Base-by-base conservation (phyloP, 441 rosid genomes). In the Corymbia calophylla region DNA sequence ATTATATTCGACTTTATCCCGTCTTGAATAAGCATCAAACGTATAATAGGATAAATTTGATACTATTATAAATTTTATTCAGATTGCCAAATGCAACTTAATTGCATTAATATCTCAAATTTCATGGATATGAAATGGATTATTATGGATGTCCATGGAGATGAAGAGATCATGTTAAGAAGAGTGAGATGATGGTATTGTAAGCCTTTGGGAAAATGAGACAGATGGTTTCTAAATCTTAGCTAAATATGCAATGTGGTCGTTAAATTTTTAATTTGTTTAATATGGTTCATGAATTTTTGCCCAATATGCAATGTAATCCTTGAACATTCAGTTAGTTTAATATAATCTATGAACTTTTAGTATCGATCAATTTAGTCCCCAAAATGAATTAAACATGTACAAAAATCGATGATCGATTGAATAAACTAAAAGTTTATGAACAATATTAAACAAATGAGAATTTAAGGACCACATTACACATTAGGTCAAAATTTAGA, bases 401-500 rank as follows among this genome's bases (percentile, higher is more conserved):
- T 56, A 56, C 3, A 23, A 56, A 54, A 56, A 27, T 56, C 10
- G 25, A 4, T 0, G 0, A 58, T 58, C 25, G 3, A 13, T 4
- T 58, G 6, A 58, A 58, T 8, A 58, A 58, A 25, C 14, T 2
- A 58, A 58, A 58, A 23, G 39, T 58, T 58, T 6, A 58, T 0
- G 13, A 1, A 23, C 0, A 0, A 0, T 29, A 23, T 58, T 23
- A 58, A 58, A 9, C 1, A 58, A 58, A 58, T 23, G 29, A 58
- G 25, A 58, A 58, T 23, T 58, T 23, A 9, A 58, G 0, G 14
- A 58, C 0, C 29, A 58, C 23, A 58, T 58, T 23, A 58, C 62
- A 2, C 6, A 9, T 58, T 9, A 58, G 0, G 0, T 58, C 29
- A 58, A 58, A 58, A 4, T 9, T 58, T 23, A 58, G 0, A 13